These are phyloP conservation scores for Salix caprea DNA, from an alignment of 345 rosid genomes.

Conservation along the genomic window DNA sequence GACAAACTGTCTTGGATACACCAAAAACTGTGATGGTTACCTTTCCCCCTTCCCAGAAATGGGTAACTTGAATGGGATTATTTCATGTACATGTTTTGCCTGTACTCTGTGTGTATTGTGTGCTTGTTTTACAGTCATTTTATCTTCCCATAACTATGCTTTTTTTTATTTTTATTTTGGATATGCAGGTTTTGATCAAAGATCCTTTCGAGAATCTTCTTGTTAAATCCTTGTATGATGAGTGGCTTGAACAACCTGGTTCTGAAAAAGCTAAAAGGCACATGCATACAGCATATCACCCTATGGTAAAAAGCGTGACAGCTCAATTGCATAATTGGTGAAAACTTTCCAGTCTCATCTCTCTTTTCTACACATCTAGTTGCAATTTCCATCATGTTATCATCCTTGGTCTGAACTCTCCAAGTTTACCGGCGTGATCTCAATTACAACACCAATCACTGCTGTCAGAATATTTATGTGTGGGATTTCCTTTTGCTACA, in stretches of 20 bases:
- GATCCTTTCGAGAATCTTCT: conserved; percentile 75
- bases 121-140: background rate
- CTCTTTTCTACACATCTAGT: background rate
- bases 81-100: background rate
- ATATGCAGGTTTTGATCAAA: conserved; percentile 44
- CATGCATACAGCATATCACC: conserved; percentile 84
- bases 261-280: conserved; percentile 64
- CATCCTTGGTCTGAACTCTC: background rate
- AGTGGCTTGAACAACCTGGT: conserved; percentile 89
- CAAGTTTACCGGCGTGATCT: background rate
- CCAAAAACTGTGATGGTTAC: background rate
- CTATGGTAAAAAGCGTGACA: conserved; percentile 65
- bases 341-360: conserved; percentile 1
- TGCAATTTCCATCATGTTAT: background rate
- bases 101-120: background rate
- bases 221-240: conserved; percentile 59
- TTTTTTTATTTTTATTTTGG: background rate
- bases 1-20: background rate
- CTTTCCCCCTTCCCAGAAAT: background rate
- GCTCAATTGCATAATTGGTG: conserved; percentile 82
- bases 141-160: background rate
- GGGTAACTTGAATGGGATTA: background rate
- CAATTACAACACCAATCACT: background rate
- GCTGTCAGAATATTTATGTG: background rate
- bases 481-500: conserved; percentile 8